Base-by-base conservation (phyloP, 352 stramenopile genomes). In the Phytophthora sansomeana region DNA sequence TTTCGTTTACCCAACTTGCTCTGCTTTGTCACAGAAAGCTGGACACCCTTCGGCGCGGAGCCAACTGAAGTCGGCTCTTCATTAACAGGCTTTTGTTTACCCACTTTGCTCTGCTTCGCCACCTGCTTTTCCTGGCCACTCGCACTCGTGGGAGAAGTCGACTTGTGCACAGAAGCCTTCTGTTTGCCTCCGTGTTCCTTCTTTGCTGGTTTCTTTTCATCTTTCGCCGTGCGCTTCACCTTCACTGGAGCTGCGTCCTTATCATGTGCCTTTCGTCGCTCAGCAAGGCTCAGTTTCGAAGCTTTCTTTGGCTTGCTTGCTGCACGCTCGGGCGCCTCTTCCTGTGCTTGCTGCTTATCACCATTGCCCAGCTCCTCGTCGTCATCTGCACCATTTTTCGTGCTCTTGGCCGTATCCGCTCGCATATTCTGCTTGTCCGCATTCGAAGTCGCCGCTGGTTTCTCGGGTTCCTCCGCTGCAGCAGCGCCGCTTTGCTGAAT, bases 201-300 rank as follows among this genome's bases (percentile, higher is more conserved):
- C 21, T 57, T 19, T 13, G 17, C 17, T 44, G 33, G 21, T 29
- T 59, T 30, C 28, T 55, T 69, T 8, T n/a, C 49, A 30, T 1
- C 28, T 19, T 35, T 53, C 33, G 36, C 36, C 11, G 14, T 52
- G 9, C 8, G 3, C n/a, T n/a, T n/a, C n/a, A n/a, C n/a, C 39
- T 46, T 46, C 1, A 8, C 39, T 46, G 39, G 14, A 16, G 16
- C 17, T 17, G 39, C 17, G 26, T 24, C 39, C 39, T 46, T 46
- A 7, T 46, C 39, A 10, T 19, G 6, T 6, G 39, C 17, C 17
- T 46, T 46, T 46, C 36, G 36, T 43, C 5, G 4, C 14, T 17
- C 39, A 13, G n/a, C 39, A 46, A 46, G 6, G 8, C n/a, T 26
- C 17, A 16, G n/a, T 46, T 46, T 46, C 39, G 39, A 6, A 26